Evolutionary conservation across 805 yeast species (phyloP).

Genomic region (Teunomyces panamensis): DNA sequence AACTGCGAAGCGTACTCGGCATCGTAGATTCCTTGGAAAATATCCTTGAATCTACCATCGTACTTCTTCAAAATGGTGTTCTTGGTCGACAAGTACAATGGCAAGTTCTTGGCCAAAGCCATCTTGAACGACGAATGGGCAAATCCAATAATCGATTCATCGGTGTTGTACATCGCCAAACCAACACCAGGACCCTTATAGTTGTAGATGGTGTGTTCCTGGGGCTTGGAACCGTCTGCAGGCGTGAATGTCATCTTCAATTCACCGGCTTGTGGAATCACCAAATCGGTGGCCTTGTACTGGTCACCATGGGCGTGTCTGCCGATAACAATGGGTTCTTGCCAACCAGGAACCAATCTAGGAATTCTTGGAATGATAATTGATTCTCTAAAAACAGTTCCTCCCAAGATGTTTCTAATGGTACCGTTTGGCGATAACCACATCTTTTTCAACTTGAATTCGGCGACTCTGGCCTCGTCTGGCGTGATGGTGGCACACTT

Average conservation of each 20-base stretch:
- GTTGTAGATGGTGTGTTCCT: slow-evolving; percentile 61
- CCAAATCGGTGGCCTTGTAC: slow-evolving; percentile 87
- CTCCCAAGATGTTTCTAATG: slow-evolving; percentile 91
- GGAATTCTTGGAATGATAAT: slow-evolving; percentile 89
- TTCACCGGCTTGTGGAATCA: slow-evolving; percentile 76
- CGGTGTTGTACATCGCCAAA: slow-evolving; percentile 93
- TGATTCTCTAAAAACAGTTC: slow-evolving; percentile 96
- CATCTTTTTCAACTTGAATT: slow-evolving; percentile 89
- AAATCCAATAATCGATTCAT: slow-evolving; percentile 83
- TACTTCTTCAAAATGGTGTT: slow-evolving; percentile 92
- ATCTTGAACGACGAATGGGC: slow-evolving; percentile 91
- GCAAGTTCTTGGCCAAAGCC: slow-evolving; percentile 75
- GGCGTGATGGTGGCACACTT: slow-evolving; percentile 99
- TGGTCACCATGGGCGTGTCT: slow-evolving; percentile 98
- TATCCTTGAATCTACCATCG: slow-evolving; percentile 95
- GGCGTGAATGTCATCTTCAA: slow-evolving; percentile 78
- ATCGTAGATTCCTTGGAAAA: slow-evolving; percentile 79
- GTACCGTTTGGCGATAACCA: slow-evolving; percentile 98
- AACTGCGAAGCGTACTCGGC: slow-evolving; percentile 64
- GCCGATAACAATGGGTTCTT: slow-evolving; percentile 92
- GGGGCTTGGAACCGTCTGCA: slow-evolving; percentile 53
- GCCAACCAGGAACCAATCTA: slow-evolving; percentile 87
- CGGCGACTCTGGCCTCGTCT: slow-evolving; percentile 91
- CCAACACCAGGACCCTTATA: slow-evolving; percentile 78
- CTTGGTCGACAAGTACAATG: slow-evolving; percentile 85